These are phyloP conservation scores for Ceratonia siliqua DNA, from an alignment of 306 rosid genomes.

Conservation along the genomic window DNA sequence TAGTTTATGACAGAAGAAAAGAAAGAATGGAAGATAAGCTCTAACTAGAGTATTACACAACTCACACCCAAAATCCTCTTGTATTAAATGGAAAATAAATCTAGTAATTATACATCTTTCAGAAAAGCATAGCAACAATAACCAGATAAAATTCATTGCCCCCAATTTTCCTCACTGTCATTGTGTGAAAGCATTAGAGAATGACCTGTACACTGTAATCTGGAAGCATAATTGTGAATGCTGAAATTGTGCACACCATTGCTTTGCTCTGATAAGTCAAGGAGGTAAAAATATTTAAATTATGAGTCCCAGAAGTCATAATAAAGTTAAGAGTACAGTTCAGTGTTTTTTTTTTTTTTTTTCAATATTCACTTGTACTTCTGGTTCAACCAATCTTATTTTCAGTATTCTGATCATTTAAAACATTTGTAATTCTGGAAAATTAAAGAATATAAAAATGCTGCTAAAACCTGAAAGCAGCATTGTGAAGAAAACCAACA, in stretches of 20 bases:
- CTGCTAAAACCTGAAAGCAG: neutral
- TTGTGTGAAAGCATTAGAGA: neutral
- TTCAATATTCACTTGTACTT: neutral
- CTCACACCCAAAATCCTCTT: conserved; percentile 33
- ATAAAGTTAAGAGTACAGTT: neutral
- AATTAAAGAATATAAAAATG: neutral
- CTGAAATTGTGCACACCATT: conserved; percentile 95
- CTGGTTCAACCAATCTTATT: neutral
- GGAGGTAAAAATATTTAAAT: conserved; percentile 24
- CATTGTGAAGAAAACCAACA: neutral
- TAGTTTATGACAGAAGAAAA: neutral
- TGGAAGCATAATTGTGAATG: conserved; percentile 96
- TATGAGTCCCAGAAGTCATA: neutral
- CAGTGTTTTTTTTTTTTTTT: neutral
- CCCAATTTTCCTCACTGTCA: neutral
- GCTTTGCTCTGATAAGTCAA: conserved; percentile 76
- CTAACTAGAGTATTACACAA: conserved; percentile 22
- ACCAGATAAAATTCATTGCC: neutral
- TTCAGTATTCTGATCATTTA: neutral
- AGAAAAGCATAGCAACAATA: neutral
- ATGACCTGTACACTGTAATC: conserved; percentile 84
- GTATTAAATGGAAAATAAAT: conserved; percentile 19
- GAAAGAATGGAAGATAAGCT: neutral
- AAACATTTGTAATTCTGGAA: neutral
- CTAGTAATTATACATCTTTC: conserved; percentile 37